These are phyloP conservation scores for Cucurbita pepo DNA, from an alignment of 306 rosid species.

Conservation along the genomic window DNA sequence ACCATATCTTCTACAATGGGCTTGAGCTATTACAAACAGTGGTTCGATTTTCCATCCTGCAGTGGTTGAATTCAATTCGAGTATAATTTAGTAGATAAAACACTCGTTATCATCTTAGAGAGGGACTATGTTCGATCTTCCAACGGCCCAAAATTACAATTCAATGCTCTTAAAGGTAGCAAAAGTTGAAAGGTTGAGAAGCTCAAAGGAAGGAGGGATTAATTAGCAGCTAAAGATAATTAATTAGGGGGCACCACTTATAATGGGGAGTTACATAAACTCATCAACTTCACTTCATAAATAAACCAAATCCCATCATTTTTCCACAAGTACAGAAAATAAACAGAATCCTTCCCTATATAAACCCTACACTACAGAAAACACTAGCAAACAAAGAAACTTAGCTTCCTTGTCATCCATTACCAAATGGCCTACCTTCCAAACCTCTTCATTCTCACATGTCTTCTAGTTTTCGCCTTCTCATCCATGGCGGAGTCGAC, in stretches of 20 bases:
- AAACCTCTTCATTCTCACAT: constrained; percentile 1
- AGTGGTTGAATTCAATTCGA: too few relatives aligned
- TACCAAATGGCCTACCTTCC: constrained; percentile 12
- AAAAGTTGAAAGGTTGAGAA: neutral
- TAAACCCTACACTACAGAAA: neutral
- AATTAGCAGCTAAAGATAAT: neutral
- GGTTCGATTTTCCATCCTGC: too few relatives aligned
- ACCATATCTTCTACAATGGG: too few relatives aligned
- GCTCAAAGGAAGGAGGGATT: neutral
- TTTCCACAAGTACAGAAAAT: neutral
- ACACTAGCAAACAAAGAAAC: neutral
- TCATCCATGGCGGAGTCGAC: constrained; percentile 9
- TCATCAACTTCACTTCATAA: neutral
- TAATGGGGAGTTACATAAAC: neutral
- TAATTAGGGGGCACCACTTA: neutral
- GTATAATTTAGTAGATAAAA: too few relatives aligned
- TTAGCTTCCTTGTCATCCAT: neutral
- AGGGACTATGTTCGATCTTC: too few relatives aligned
- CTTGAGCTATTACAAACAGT: too few relatives aligned
- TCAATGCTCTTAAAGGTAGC: too few relatives aligned
- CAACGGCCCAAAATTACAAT: too few relatives aligned
- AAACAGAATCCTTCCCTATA: neutral
- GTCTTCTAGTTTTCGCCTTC: constrained; percentile 3
- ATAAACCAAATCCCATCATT: neutral
- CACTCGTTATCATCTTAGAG: too few relatives aligned